Conservation (phyloP, 2,329 filamentous ascomycete genomes). For the Penicillium capsulatum region DNA sequence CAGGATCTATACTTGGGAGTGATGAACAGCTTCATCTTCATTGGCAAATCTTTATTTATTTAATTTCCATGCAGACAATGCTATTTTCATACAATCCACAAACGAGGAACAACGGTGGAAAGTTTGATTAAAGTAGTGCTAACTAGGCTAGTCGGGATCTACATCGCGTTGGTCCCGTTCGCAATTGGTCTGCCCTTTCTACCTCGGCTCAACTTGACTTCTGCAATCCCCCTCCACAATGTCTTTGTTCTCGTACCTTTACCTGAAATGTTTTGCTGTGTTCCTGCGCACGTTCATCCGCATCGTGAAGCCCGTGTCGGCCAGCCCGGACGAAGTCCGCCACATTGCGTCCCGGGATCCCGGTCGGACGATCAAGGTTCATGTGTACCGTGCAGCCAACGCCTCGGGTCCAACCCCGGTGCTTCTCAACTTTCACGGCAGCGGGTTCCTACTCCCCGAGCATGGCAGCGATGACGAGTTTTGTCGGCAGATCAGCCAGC, state of each 20-base stretch:
- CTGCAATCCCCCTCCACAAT: slow-evolving; percentile 10
- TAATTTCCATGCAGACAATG: no score
- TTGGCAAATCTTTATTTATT: no score
- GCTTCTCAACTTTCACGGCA: slow-evolving; percentile 35
- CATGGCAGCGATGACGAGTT: slow-evolving; percentile 34
- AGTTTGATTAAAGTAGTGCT: background rate
- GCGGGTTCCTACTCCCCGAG: slow-evolving; percentile 32
- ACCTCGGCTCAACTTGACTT: slow-evolving; percentile 6
- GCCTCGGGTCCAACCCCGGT: slow-evolving; percentile 23
- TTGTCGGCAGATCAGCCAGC: slow-evolving; percentile 23
- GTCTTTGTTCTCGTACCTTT: slow-evolving; percentile 21
- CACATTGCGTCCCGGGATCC: slow-evolving; percentile 31
- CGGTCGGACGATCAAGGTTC: slow-evolving; percentile 28
- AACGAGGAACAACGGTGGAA: no score
- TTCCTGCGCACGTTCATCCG: slow-evolving; percentile 19
- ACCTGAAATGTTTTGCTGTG: slow-evolving; percentile 21
- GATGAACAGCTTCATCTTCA: no score
- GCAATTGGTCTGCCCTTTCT: slow-evolving; percentile 4
- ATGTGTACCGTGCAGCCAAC: slow-evolving; percentile 27
- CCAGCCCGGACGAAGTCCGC: slow-evolving; percentile 22
- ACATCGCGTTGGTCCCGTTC: slow-evolving; percentile 1
- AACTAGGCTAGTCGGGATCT: slow-evolving; percentile 1
- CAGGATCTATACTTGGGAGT: no score
- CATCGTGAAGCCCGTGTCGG: slow-evolving; percentile 1
- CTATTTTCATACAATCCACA: no score